Evolutionary conservation across 2,329 filamentous ascomycete genomes (phyloP).

Genomic region (Colletotrichum sp.): DNA sequence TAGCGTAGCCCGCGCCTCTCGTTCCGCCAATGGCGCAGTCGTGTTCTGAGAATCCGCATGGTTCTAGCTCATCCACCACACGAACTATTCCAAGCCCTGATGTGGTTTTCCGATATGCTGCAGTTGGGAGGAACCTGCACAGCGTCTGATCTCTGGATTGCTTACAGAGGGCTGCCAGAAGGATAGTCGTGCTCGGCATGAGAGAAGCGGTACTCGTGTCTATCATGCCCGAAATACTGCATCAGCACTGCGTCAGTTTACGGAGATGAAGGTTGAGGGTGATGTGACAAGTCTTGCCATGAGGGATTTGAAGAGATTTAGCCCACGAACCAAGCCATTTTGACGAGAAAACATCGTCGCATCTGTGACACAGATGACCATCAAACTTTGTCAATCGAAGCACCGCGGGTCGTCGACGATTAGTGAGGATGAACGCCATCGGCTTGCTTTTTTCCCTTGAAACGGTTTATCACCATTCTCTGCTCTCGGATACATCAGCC

Average conservation of each 20-base stretch:
- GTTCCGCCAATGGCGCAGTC: background rate
- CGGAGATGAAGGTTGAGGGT: background rate
- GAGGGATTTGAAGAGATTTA: background rate
- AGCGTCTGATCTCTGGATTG: background rate
- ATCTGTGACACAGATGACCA: background rate
- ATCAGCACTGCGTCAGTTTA: background rate
- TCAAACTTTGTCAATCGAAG: background rate
- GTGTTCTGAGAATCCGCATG: background rate
- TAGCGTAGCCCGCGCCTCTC: background rate
- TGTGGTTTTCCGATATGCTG: background rate
- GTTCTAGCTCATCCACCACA: background rate
- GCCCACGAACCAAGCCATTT: background rate
- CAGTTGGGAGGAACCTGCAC: background rate
- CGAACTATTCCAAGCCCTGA: background rate
- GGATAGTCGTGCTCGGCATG: background rate
- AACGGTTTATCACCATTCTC: too few species aligned
- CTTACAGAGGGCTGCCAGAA: background rate
- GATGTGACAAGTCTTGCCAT: background rate
- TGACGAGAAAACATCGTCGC: background rate
- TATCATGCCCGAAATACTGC: background rate
- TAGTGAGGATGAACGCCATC: background rate
- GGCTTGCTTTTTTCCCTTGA: background rate
- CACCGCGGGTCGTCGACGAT: background rate
- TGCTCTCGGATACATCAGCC: too few species aligned
- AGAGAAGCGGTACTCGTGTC: background rate